A percentile compares a stretch with the other conserved stretches of the same genome.
Evolutionary conservation across 208 protist genomes (phyloP).

Genomic region (Crithidia fasciculata): DNA sequence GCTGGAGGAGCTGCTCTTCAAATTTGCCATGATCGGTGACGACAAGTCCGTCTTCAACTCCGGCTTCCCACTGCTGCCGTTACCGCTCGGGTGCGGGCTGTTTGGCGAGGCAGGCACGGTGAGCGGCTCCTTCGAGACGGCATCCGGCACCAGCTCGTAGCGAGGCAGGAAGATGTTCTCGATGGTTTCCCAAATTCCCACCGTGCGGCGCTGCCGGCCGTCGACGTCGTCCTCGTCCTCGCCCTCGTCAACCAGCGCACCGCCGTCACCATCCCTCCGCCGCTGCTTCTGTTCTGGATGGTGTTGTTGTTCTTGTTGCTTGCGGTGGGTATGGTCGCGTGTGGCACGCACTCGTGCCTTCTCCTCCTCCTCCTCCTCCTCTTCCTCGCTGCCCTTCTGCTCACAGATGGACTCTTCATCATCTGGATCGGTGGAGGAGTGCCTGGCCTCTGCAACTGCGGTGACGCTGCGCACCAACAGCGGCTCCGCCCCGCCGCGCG

Average conservation of each 20-base stretch:
- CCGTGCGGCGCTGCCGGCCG: not conserved
- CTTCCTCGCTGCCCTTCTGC: slow-evolving; percentile 27
- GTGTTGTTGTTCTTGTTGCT: not conserved
- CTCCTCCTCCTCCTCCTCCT: slow-evolving; percentile 4
- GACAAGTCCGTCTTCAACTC: not conserved
- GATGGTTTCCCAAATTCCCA: slow-evolving; percentile 55
- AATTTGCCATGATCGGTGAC: not conserved
- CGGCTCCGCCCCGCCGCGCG: too few species aligned
- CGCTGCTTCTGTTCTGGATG: not conserved
- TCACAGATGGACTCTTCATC: slow-evolving; percentile 18
- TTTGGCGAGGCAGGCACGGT: slow-evolving; percentile 19
- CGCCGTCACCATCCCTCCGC: not conserved
- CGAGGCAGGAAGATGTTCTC: slow-evolving; percentile 64
- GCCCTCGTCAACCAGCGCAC: not conserved
- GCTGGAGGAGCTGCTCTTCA: slow-evolving; percentile 7
- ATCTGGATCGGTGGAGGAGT: slow-evolving; percentile 8
- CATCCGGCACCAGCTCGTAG: slow-evolving; percentile 52
- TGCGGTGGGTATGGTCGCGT: not conserved
- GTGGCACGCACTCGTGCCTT: not conserved
- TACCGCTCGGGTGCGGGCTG: slow-evolving; percentile 4
- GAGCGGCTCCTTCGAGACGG: slow-evolving; percentile 18
- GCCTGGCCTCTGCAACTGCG: not conserved
- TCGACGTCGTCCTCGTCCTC: slow-evolving; percentile 28
- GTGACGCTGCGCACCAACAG: not conserved
- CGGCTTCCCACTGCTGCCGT: not conserved